Percentiles rank a stretch among this genome's conserved stretches.
phyloP scores from a whole-genome alignment of 75 land plant genomes.

The Picea sitchensis region DNA sequence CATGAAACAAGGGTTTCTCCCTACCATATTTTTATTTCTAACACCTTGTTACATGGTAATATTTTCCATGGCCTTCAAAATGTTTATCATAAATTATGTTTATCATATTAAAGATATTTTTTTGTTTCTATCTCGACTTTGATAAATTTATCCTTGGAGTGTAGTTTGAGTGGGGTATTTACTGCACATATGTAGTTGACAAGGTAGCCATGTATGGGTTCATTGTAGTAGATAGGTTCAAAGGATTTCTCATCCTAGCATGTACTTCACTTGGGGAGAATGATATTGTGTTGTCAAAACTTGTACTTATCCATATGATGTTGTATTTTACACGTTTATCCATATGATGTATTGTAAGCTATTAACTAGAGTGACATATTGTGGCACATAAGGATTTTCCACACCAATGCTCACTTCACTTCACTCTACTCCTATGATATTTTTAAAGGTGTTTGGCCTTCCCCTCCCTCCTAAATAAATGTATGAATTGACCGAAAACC shows the following conservation, averaged over 20 bases:
- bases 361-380: too few relatives aligned
- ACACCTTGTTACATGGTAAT: slow-evolving; percentile 68
- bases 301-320: slow-evolving; percentile 45
- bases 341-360: neutral
- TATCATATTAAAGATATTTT: too few relatives aligned
- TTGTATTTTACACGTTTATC: neutral
- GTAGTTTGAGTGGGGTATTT: slow-evolving; percentile 69
- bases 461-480: too few relatives aligned
- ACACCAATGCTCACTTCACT: too few relatives aligned
- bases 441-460: too few relatives aligned
- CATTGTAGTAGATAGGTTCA: slow-evolving; percentile 66
- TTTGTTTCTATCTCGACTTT: too few relatives aligned
- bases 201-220: slow-evolving; percentile 76
- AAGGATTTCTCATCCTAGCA: slow-evolving; percentile 65
- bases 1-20: slow-evolving; percentile 51
- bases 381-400: too few relatives aligned
- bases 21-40: slow-evolving; percentile 42
- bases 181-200: slow-evolving; percentile 66
- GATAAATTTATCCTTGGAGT: neutral
- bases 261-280: slow-evolving; percentile 55
- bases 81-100: neutral
- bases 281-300: slow-evolving; percentile 30
- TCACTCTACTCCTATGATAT: too few relatives aligned
- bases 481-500: too few relatives aligned
- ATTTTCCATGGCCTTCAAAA: neutral